Evolutionary conservation across 139 green algal species (phyloP).

Genomic region (Raphidocelis subcapitata): DNA sequence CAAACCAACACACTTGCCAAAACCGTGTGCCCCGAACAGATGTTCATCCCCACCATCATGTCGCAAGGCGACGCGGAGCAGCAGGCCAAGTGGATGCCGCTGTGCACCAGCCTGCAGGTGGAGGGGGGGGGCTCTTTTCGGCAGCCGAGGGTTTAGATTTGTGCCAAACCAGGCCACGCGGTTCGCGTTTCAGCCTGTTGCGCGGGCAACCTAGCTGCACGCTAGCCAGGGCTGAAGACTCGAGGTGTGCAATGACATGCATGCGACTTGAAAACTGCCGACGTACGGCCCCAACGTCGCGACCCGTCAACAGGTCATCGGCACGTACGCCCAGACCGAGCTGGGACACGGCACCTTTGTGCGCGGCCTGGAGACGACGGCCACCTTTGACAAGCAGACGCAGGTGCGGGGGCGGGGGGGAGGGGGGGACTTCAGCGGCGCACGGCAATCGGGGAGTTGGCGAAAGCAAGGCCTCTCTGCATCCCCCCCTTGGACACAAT

Average conservation of each 20-base stretch:
- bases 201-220: too few relatives aligned
- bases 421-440: background rate
- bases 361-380: constrained; percentile 93
- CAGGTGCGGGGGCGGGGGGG: constrained; percentile 17
- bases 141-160: too few relatives aligned
- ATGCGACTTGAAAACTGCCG: too few relatives aligned
- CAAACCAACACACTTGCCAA: too few relatives aligned
- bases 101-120: constrained; percentile 56
- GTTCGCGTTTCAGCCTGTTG: too few relatives aligned
- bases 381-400: constrained; percentile 77
- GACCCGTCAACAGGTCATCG: constrained; percentile 73
- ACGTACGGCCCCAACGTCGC: too few relatives aligned
- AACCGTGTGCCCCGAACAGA: constrained; percentile 44
- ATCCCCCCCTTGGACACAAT: too few relatives aligned
- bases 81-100: constrained; percentile 87
- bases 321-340: constrained; percentile 96
- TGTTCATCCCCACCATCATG: constrained; percentile 95
- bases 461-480: too few relatives aligned
- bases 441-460: too few relatives aligned
- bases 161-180: too few relatives aligned
- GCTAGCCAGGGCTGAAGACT: background rate
- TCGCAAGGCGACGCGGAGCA: constrained; percentile 88
- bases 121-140: background rate
- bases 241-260: too few relatives aligned
- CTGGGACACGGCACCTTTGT: constrained; percentile 96